Evolutionary conservation across 2,329 filamentous ascomycete species (phyloP).

Genomic region (Sclerotinia sclerotiorum): DNA sequence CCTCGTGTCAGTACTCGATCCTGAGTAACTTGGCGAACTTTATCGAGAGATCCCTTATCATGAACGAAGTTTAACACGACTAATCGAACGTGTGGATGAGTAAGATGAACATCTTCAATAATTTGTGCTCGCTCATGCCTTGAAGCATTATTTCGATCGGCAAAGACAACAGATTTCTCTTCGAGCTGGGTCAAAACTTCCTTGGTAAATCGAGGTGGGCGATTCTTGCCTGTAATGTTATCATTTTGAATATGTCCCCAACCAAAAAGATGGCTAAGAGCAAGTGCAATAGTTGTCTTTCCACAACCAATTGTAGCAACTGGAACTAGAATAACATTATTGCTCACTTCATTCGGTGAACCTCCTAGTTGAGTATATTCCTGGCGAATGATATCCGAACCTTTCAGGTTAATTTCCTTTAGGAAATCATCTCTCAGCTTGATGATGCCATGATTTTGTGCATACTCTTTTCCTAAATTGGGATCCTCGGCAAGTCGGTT

Average conservation of each 20-base stretch:
- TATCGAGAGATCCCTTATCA: constrained; percentile 62
- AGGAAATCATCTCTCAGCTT: constrained; percentile 85
- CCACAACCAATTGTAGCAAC: constrained; percentile 94
- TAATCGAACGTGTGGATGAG: constrained; percentile 64
- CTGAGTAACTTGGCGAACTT: constrained; percentile 72
- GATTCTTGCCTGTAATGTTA: constrained; percentile 79
- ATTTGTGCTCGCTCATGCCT: constrained; percentile 85
- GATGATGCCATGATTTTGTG: constrained; percentile 92
- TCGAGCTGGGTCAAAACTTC: constrained; percentile 65
- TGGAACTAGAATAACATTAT: constrained; percentile 79
- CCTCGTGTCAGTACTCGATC: constrained; percentile 80
- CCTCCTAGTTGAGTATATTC: constrained; percentile 58
- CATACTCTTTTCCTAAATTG: constrained; percentile 68
- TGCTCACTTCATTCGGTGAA: constrained; percentile 54
- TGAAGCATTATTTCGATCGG: constrained; percentile 93
- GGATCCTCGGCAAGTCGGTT: constrained; percentile 69
- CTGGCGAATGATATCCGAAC: constrained; percentile 80
- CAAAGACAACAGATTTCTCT: constrained; percentile 71
- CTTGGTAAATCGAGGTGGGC: constrained; percentile 75
- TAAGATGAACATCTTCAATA: constrained; percentile 70
- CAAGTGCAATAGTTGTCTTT: constrained; percentile 89
- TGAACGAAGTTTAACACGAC: constrained; percentile 90
- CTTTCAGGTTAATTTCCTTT: constrained; percentile 77
- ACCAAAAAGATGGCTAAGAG: constrained; percentile 76
- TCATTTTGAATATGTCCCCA: constrained; percentile 98